These are phyloP conservation scores for Brassica rapa DNA, from an alignment of 345 rosid genomes.

Conservation along the genomic window DNA sequence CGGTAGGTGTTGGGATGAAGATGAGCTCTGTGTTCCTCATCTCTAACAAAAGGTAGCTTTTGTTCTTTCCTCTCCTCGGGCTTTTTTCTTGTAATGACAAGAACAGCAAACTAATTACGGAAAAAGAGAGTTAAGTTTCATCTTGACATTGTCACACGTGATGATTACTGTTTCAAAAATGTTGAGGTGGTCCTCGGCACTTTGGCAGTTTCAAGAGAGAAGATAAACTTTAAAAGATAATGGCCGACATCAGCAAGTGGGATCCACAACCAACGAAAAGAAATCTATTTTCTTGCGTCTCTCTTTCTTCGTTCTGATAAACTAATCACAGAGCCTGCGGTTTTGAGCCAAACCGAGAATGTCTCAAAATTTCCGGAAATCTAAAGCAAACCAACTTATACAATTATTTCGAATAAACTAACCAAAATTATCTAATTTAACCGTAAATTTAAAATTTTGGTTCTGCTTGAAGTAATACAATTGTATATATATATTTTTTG, in stretches of 20 bases:
- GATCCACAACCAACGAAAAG: slow-evolving; percentile 20
- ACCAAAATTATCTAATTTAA: background rate
- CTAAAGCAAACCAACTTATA: background rate
- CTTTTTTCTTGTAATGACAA: background rate
- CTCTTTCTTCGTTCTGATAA: slow-evolving; percentile 2
- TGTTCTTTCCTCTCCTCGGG: background rate
- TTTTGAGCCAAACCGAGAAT: background rate
- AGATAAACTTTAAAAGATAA: background rate
- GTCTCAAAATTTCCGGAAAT: background rate
- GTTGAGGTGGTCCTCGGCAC: slow-evolving; percentile 9
- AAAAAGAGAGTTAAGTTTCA: slow-evolving; percentile 9
- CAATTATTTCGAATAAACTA: background rate
- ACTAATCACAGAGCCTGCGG: background rate
- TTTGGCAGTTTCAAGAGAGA: slow-evolving; percentile 8
- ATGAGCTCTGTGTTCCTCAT: slow-evolving; percentile 37
- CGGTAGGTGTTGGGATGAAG: slow-evolving; percentile 35
- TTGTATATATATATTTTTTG: no score
- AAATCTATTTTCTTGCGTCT: slow-evolving; percentile 14
- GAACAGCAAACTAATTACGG: background rate
- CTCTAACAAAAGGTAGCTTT: background rate
- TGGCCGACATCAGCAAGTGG: slow-evolving; percentile 9
- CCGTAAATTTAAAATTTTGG: background rate
- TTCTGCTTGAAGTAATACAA: background rate
- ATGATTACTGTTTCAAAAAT: background rate
- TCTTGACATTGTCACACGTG: slow-evolving; percentile 10